Conservation (phyloP, 2,329 filamentous ascomycete species). For the Annulohypoxylon truncatum region DNA sequence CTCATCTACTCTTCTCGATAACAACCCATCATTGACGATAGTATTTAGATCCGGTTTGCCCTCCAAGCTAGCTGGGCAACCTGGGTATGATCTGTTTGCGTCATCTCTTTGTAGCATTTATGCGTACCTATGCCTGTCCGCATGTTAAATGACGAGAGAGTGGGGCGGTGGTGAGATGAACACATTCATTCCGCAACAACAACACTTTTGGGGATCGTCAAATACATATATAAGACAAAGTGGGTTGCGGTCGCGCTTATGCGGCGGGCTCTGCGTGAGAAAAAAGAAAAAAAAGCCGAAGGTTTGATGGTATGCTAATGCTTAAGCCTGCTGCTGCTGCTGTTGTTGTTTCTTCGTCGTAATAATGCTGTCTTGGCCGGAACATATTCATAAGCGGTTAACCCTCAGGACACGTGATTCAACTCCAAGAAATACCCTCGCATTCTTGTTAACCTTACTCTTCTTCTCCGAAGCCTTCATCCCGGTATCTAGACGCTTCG, state of each 20-base stretch:
- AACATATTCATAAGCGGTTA: background rate
- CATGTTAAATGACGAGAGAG: background rate
- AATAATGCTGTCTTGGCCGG: constrained; percentile 1
- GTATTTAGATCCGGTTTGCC: constrained; percentile 3
- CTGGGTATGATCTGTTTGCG: constrained; percentile 22
- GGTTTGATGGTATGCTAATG: constrained; percentile 8
- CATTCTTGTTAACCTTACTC: background rate
- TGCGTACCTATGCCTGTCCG: background rate
- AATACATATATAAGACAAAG: constrained; percentile 17
- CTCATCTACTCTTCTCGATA: constrained; percentile 21
- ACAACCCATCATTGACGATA: constrained; percentile 8
- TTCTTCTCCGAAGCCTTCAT: constrained; percentile 14
- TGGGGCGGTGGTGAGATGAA: constrained; percentile 17
- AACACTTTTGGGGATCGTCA: constrained; percentile 2
- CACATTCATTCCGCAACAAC: constrained; percentile 8
- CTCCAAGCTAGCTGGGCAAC: background rate
- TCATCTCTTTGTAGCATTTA: constrained; percentile 28
- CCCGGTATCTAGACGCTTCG: constrained; percentile 34
- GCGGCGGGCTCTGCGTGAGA: background rate
- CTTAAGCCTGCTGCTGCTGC: constrained; percentile 4
- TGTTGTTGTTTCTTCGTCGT: constrained; percentile 1
- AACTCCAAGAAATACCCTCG: background rate
- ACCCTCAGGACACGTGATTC: background rate
- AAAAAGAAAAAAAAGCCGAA: no score
- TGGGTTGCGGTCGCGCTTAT: background rate